Evolutionary conservation across 1,139 yeast genomes (phyloP).

Genomic region (Hyphopichia khmerensis): DNA sequence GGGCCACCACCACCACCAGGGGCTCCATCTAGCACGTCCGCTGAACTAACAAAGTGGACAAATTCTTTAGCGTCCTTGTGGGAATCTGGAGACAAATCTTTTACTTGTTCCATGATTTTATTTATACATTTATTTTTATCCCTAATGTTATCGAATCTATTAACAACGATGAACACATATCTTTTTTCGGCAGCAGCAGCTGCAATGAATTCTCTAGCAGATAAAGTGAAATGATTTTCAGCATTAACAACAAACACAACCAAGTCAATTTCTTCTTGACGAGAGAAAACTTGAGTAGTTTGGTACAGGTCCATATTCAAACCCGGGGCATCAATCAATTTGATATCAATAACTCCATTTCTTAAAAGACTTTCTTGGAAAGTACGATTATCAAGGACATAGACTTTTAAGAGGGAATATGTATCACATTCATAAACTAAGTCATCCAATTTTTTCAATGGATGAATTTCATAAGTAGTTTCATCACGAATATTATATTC

Average conservation of each 20-base stretch:
- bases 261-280: slow-evolving; percentile 96
- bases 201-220: slow-evolving; percentile 91
- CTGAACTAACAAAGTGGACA: slow-evolving; percentile 89
- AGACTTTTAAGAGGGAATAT: slow-evolving; percentile 74
- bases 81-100: slow-evolving; percentile 84
- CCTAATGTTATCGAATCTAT: slow-evolving; percentile 80
- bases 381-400: slow-evolving; percentile 74
- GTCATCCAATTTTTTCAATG: slow-evolving; percentile 57
- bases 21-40: slow-evolving; percentile 31
- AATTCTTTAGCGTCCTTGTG: slow-evolving; percentile 83
- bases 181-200: slow-evolving; percentile 92
- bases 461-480: slow-evolving; percentile 59
- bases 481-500: slow-evolving; percentile 62
- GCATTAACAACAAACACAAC: slow-evolving; percentile 96
- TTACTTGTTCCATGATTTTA: slow-evolving; percentile 83
- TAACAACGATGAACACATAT: slow-evolving; percentile 89
- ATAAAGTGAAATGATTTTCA: slow-evolving; percentile 90
- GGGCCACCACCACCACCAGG: slow-evolving; percentile 25
- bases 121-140: slow-evolving; percentile 77
- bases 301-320: slow-evolving; percentile 89
- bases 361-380: slow-evolving; percentile 69
- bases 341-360: slow-evolving; percentile 91
- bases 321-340: slow-evolving; percentile 96
- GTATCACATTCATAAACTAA: slow-evolving; percentile 75
- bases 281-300: slow-evolving; percentile 91